Percentiles rank a stretch among this genome's conserved stretches.
Evolutionary conservation across 1,284 basidiomycete species (phyloP).

Genomic region (Naganishia cerealis): DNA sequence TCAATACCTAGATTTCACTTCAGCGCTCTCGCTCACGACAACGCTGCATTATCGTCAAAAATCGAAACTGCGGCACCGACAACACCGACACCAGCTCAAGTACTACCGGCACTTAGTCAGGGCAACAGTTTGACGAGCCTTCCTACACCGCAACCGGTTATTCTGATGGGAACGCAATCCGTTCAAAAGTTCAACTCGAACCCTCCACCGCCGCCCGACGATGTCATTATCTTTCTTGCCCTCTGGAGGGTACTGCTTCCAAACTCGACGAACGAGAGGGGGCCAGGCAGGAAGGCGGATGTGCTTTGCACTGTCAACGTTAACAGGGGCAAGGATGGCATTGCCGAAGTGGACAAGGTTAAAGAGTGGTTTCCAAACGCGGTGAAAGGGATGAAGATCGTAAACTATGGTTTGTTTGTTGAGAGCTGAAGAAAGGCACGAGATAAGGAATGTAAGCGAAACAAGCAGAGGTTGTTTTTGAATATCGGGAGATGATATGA

Average conservation of each 20-base stretch:
- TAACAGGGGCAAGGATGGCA: constrained; percentile 45
- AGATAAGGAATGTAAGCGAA: too few species aligned
- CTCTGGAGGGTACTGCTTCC: constrained; percentile 66
- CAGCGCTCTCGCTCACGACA: constrained; percentile 86
- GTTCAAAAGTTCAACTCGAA: constrained; percentile 73
- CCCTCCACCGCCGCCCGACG: constrained; percentile 58
- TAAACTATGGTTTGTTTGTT: constrained; percentile 72
- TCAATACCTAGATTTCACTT: constrained; percentile 75
- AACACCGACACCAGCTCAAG: constrained; percentile 34
- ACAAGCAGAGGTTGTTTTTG: too few species aligned
- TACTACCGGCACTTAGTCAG: constrained; percentile 30
- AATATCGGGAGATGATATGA: too few species aligned
- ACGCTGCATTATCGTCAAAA: constrained; percentile 64
- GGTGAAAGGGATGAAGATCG: constrained; percentile 65
- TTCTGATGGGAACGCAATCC: constrained; percentile 68
- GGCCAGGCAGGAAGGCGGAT: constrained; percentile 64
- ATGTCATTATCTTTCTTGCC: constrained; percentile 73
- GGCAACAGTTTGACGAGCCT: constrained; percentile 53
- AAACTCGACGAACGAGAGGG: constrained; percentile 24
- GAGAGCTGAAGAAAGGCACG: constrained; percentile 32
- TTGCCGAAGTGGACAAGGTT: constrained; percentile 47
- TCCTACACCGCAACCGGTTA: constrained; percentile 59
- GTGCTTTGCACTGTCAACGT: constrained; percentile 79
- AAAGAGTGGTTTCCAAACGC: constrained; percentile 63
- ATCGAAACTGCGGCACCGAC: constrained; percentile 52